Evolutionary conservation across 495 filamentous ascomycete species (phyloP).

Genomic region (Chaetomidium leptoderma): DNA sequence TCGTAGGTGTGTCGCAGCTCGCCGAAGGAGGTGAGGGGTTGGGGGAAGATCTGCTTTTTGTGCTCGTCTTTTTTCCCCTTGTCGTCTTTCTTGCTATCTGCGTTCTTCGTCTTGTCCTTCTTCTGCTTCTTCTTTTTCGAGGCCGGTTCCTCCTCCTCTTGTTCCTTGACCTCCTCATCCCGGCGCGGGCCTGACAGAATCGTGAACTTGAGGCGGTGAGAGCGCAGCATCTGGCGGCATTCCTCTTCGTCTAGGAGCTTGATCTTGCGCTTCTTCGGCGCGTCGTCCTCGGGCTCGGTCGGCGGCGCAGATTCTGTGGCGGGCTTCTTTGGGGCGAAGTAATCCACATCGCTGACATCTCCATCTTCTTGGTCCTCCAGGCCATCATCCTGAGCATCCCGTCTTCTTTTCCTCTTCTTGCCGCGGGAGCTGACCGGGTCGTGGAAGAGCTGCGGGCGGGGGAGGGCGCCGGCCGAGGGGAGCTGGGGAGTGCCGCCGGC

Average conservation of each 20-base stretch:
- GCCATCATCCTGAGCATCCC: constrained; percentile 25
- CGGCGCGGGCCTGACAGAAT: constrained; percentile 46
- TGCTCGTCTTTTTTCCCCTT: constrained; percentile 47
- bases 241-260: constrained; percentile 56
- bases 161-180: constrained; percentile 33
- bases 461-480: constrained; percentile 47
- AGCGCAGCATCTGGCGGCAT: constrained; percentile 66
- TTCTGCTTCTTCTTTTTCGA: constrained; percentile 45
- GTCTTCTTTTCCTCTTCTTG: constrained; percentile 49
- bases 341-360: constrained; percentile 42
- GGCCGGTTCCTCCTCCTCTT: constrained; percentile 40
- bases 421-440: constrained; percentile 38
- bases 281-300: constrained; percentile 21
- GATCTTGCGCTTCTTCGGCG: constrained; percentile 29
- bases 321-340: constrained; percentile 42
- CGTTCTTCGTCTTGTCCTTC: constrained; percentile 39
- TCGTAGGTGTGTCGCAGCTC: constrained; percentile 65
- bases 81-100: constrained; percentile 52
- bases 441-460: constrained; percentile 51
- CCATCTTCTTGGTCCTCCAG: constrained; percentile 29
- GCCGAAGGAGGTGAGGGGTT: constrained; percentile 72
- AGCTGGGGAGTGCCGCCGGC: constrained; percentile 28
- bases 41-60: constrained; percentile 58
- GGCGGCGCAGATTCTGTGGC: constrained; percentile 8
- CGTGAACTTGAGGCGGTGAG: constrained; percentile 84